Evolutionary conservation across 768 basidiomycete genomes (phyloP), one percentile per base, ranked within the genome.

Genomic region (Holtermanniella nyarrowii): DNA sequence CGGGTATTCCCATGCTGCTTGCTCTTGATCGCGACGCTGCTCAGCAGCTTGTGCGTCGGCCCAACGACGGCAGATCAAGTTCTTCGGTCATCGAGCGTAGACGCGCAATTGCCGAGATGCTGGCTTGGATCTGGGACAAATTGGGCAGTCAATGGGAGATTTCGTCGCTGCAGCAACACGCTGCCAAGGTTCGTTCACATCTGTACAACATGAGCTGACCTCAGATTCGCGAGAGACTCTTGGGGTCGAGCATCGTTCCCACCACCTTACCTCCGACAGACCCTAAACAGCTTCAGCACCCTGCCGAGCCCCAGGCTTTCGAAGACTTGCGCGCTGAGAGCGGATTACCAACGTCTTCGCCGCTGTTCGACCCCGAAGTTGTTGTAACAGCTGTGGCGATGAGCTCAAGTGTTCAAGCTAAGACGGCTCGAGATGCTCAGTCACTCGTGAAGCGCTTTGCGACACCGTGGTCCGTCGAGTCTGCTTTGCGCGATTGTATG

Each of bases 1-100:
- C 82, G 1, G 86, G 88, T 20, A 72, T 87, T 26, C 89, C 90
- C 3, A 89, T 95, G 86, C 70, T 95, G 23, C 65, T 87, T n/a
- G 82, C 85, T 1, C 69, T 93, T 46, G 80, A 86, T 50, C 69
- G 61, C 5, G 79, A 79, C 10, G 73, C 78, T 0, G 62, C 64
- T 14, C 55, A 50, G 3, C 74, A 75, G 26, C 59, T 75, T 23
- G 74, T 68, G 20, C 46, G 61, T 22, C 46, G 58, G 42, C 52
- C 62, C 2, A 53, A 56, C 7, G 66, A 68, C 39, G 61, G 63
- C 5, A 43, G 62, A 66, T 64, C 23, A 3, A 59, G 63, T 72
- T 20, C 74, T 74, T 56, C 79, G 80, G 53, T 73, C 75, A 22
- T 74, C 69, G 50, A 70, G 53, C 26, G 66, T 31, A 63, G 66